Conservation (phyloP, 331 rosid genomes). For the Acacia pycnantha region DNA sequence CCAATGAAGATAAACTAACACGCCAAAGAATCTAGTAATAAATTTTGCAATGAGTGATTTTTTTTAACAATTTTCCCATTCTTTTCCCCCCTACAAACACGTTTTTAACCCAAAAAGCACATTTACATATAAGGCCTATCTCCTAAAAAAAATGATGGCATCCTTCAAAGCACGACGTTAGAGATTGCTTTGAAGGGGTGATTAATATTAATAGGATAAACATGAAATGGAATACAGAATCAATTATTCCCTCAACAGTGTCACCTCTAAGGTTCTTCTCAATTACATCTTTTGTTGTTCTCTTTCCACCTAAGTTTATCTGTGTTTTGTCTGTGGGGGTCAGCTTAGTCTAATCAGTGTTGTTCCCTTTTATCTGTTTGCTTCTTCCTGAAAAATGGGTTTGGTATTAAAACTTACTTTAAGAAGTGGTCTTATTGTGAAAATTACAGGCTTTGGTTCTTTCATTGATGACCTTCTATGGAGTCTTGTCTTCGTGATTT, state of each 20-base stretch:
- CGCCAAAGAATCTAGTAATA: too few species aligned
- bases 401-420: constrained; percentile 17
- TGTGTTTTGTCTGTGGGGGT: background rate
- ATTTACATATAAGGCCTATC: too few species aligned
- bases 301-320: background rate
- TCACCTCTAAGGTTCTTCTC: background rate
- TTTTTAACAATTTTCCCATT: too few species aligned
- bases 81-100: too few species aligned
- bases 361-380: background rate
- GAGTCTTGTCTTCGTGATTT: background rate
- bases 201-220: background rate
- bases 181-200: background rate
- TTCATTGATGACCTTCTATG: constrained; percentile 17
- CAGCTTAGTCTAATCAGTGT: background rate
- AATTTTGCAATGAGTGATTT: too few species aligned
- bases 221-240: constrained; percentile 7
- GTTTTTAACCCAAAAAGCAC: too few species aligned
- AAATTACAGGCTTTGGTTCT: constrained; percentile 8
- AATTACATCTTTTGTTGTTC: background rate
- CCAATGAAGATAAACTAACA: too few species aligned
- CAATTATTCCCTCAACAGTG: background rate
- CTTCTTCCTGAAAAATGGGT: background rate
- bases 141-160: background rate
- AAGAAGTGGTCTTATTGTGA: constrained; percentile 33
- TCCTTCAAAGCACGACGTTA: background rate